Evolutionary conservation across 495 filamentous ascomycete species (phyloP), one percentile per base, ranked within the genome.

Genomic region (Bathelium albidoporum): DNA sequence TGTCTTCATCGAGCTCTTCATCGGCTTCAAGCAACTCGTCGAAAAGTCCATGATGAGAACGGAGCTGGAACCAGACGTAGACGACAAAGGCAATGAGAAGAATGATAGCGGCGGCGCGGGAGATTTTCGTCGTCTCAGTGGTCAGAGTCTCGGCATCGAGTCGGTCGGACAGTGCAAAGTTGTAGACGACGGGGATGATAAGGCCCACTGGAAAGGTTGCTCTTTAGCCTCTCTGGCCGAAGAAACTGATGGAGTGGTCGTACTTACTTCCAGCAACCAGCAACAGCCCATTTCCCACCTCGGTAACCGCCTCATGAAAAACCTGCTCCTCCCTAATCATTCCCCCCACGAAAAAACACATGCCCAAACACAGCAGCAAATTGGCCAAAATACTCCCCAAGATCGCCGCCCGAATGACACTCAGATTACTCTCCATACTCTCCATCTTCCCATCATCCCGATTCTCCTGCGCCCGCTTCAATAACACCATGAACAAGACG

Each of bases 361-460:
- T n/a, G 43, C 90, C 90, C 58, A 92, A 70, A 68, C 89, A 94
- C 9, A 76, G 67, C 52, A 78, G 73, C 69, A 91, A 78, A 64
- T 91, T 94, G 2, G 90, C 89, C 44, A 95, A 71, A 32, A 94
- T 87, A 1, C 86, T 90, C 31, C 90, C 89, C 3, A 94, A 77
- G 63, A 94, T 91, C 1, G 90, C 90, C 28, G 89, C 88, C 70
- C 88, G 66, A 58, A 96, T 73, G 20, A 96, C 81, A 62, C 87
- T 87, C 32, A 95, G 70, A 29, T 26, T 9, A 29, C 22, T 55
- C 22, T 55, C 49, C 49, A 29, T 28, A n/a, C n/a, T n/a, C n/a
- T n/a, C n/a, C 49, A 7, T 18, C 11, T 10, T 5, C 20, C 11
- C 49, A 26, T 26, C 9, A 9, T 41, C 59, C 34, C 32, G 34